Base-by-base conservation (phyloP, 306 rosid species). In the Coriaria nepalensis region DNA sequence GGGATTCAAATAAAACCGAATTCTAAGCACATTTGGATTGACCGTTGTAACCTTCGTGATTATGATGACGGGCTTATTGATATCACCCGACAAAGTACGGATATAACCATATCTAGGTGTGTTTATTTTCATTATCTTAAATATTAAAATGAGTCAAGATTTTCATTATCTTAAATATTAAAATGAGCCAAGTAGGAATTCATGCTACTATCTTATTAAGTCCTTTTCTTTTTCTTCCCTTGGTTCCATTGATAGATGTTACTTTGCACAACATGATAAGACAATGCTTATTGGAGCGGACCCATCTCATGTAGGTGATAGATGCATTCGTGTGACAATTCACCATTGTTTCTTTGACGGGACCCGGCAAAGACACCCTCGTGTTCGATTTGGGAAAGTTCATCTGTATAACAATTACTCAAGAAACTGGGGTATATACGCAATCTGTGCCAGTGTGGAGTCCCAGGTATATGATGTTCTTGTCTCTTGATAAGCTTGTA, bases 281-380 rank as follows among this genome's bases (percentile, higher is more conserved):
- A 68, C 68, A 5, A 61, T 68, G 73, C 73, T 68, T 12, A 68
- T 68, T 35, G 73, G 73, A 52, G 73, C 68, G 1, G 73, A 68
- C 55, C 46, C 68, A 40, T 55, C 73, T 7, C 73, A 68, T 32
- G 7, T 45, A 61, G 73, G 64, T 13, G 73, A 68, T 10, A 55
- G 68, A 50, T 68, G 73, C 63, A 61, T 68, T 56, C 64, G 64
- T 33, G 73, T 68, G 13, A 68, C 73, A 33, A 68, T 68, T 35
- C 73, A 68, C 45, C 68, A 68, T 61, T 68, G 68, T 40, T 61
- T 68, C 9, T 68, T 68, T 35, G 73, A 68, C 0, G 73, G 68
- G 39, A 68, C 73, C 15, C 52, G 68, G 50, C 73, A 68, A 51
- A 55, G 73, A 49, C 73, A 68, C 46, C 73, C 73, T 37, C 73